Evolutionary conservation across 1,284 basidiomycete species (phyloP), one percentile per base, ranked within the genome.

Genomic region (Phlebopus sp.): DNA sequence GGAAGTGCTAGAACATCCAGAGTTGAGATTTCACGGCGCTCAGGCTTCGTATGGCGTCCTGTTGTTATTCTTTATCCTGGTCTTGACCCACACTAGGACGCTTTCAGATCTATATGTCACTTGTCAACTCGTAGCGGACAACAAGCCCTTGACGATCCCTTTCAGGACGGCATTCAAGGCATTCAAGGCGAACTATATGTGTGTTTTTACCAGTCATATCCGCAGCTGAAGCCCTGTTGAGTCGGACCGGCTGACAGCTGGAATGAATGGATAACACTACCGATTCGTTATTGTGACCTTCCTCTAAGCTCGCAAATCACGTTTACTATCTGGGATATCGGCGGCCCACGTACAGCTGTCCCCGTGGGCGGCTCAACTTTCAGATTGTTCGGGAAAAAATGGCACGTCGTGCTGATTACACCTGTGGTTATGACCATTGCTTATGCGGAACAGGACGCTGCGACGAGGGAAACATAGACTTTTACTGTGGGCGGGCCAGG

Each of bases 241-340:
- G 37, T 46, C 31, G 31, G 27, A 36, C 46, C 51, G 29, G 17
- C 42, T 38, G 46, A 39, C 59, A 94, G 92, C 34, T 99, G 96
- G 96, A 96, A 96, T 60, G 92, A 97, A 71, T 90, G 88, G 79
- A 84, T 98, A 39, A 86, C 89, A 0, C 71, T 98, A 3, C 94
- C 95, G 0, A 89, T 96, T 59, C 85, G 85, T 36, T 96, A 97
- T 53, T 90, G 92, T 44, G 93, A 97, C 59, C 76, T 99, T 4
- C 92, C 94, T 1, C 71, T 93, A 27, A 87, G 76, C 59, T 85
- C 94, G 0, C 94, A 97, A 58, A 78, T 99, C 46, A 87, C 90
- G 0, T 91, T 98, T 62, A 98, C 96, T 1, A 85, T 98, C 17
- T 97, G 93, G 86, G 94, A 98, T 63, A 92, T 95, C 46, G 86